Conservation (phyloP, 257 asterid genomes). For the Nicotiana knightiana region DNA sequence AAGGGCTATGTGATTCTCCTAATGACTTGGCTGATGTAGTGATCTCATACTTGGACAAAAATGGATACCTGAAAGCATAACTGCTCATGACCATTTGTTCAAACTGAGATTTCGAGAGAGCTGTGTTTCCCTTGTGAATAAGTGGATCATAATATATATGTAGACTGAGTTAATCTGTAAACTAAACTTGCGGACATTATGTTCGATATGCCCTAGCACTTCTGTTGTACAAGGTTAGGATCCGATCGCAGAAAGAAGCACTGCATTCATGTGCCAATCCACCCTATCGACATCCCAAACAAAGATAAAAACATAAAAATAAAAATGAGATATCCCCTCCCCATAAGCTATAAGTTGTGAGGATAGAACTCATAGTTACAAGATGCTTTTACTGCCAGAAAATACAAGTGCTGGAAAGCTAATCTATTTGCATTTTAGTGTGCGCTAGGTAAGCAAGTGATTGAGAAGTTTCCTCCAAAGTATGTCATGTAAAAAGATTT, state of each 20-base stretch:
- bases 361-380: no score
- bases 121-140: conserved; percentile 10
- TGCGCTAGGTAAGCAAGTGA: no score
- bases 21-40: conserved; percentile 61
- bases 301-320: background rate
- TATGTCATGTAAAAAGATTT: background rate
- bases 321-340: background rate
- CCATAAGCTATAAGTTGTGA: background rate
- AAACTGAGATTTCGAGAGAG: conserved; percentile 1
- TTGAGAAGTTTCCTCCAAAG: no score
- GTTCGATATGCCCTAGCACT: background rate
- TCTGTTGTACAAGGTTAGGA: background rate
- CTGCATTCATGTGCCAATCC: background rate
- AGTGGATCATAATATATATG: background rate
- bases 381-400: no score
- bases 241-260: background rate
- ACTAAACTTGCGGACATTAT: background rate
- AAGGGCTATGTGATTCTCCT: conserved; percentile 62
- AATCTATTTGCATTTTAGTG: no score
- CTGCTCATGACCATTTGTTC: conserved; percentile 4
- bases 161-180: background rate
- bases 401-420: no score
- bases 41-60: conserved; percentile 58
- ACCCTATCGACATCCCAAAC: background rate
- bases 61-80: conserved; percentile 66